Evolutionary conservation across 2,329 filamentous ascomycete species (phyloP), one percentile per base, ranked within the genome.

Genomic region (Coniella vitis): DNA sequence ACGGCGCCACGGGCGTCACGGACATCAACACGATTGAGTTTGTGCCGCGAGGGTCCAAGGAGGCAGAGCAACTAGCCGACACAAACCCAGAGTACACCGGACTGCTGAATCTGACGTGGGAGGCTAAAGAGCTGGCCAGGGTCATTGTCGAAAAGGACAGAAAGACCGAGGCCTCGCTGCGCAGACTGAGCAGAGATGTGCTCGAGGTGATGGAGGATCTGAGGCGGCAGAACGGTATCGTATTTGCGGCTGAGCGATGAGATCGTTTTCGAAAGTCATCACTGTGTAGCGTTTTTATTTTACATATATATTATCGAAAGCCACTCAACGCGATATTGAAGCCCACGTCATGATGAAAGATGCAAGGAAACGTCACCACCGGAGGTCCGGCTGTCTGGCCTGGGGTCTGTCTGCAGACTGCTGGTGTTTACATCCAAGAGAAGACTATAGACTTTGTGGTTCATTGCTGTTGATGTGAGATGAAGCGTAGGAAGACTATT

Each of bases 11-110:
- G 7, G 51, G 51, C 0, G 47, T 50, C 13, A 50, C 51, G n/a
- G 51, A 53, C 4, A 53, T 53, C 22, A 37, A 53, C 25, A 50
- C 47, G 3, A 34, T 53, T 12, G 51, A 53, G 36, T 53, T 50
- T n/a, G 21, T 53, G 3, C 47, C 51, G 1, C 31, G 47, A 2
- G 47, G 44, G 1, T 44, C 44, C 20, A 53, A 53, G 44, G 36
- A 53, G 22, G 47, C 29, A 8, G 51, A 53, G 42, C 51, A 50
- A 20, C 35, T 53, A 22, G 51, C 20, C 25, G 39, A 50, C 19
- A 50, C 36, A 13, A 45, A 21, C 21, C 51, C 51, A 7, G 43
- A 50, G 32, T 53, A 53, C 14, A 48, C 45, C 20, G 51, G 51
- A 13, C 3, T 50, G 29, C 21, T 53, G 12, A 53, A 50, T n/a